phyloP scores from a whole-genome alignment of 2,329 filamentous ascomycete species.

The Neoscytalidium dimidiatum region DNA sequence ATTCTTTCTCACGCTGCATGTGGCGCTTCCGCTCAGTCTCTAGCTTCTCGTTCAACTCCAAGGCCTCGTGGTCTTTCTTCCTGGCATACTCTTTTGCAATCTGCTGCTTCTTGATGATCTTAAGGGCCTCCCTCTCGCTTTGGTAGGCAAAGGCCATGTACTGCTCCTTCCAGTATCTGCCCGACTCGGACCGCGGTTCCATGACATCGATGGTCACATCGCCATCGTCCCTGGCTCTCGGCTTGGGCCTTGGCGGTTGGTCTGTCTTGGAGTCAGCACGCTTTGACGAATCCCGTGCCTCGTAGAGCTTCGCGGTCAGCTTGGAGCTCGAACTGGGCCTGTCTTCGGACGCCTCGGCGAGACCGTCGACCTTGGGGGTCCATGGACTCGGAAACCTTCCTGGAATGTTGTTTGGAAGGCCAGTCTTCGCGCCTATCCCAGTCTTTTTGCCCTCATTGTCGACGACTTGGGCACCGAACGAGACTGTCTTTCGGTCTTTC shows the following conservation, averaged over 20 bases:
- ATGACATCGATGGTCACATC: conserved; percentile 72
- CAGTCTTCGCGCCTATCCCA: conserved; percentile 45
- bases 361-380: conserved; percentile 43
- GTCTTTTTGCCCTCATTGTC: conserved; percentile 57
- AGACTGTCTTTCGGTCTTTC: conserved; percentile 61
- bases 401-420: conserved; percentile 49
- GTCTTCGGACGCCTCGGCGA: conserved; percentile 26
- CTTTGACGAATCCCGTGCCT: conserved; percentile 44
- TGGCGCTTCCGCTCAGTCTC: conserved; percentile 69
- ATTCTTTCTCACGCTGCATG: conserved; percentile 63
- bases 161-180: conserved; percentile 78
- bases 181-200: conserved; percentile 73
- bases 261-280: conserved; percentile 30
- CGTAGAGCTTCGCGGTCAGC: conserved; percentile 47
- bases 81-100: conserved; percentile 77
- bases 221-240: conserved; percentile 47
- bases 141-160: conserved; percentile 74
- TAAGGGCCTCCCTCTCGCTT: conserved; percentile 73
- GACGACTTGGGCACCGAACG: conserved; percentile 59
- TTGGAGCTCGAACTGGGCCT: conserved; percentile 40
- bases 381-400: conserved; percentile 55
- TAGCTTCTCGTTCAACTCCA: conserved; percentile 65
- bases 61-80: conserved; percentile 73
- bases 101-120: conserved; percentile 77
- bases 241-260: neutral